Conservation (phyloP, 2,329 filamentous ascomycete genomes). For the Epichloe sp. region DNA sequence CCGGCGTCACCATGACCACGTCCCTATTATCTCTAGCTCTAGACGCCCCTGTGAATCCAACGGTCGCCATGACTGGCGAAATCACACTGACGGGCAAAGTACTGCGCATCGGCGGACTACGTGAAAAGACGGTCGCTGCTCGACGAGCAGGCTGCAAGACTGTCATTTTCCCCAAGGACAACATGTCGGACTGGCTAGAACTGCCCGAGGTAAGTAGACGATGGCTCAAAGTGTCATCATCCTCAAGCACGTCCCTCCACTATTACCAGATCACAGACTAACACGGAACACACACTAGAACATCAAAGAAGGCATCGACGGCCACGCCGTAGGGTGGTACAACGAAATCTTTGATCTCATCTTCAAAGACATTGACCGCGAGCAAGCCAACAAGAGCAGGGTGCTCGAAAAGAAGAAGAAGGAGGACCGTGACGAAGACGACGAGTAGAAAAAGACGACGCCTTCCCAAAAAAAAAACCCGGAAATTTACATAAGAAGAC, state of each 20-base stretch:
- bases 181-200: slow-evolving; percentile 94
- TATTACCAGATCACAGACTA: neutral
- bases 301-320: slow-evolving; percentile 92
- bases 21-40: slow-evolving; percentile 76
- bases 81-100: slow-evolving; percentile 96
- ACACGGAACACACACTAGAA: slow-evolving; percentile 48
- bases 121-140: slow-evolving; percentile 96
- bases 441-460: slow-evolving; percentile 16
- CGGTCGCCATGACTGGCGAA: slow-evolving; percentile 95
- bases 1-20: slow-evolving; percentile 97
- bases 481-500: neutral
- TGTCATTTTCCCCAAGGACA: slow-evolving; percentile 90
- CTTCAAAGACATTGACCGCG: slow-evolving; percentile 67
- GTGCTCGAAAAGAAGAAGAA: slow-evolving; percentile 39
- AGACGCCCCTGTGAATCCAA: slow-evolving; percentile 64
- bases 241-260: too few relatives aligned
- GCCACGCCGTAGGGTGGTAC: slow-evolving; percentile 87
- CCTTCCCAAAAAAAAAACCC: too few relatives aligned
- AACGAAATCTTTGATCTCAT: slow-evolving; percentile 82
- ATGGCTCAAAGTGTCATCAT: neutral
- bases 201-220: slow-evolving; percentile 69
- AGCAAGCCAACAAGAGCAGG: slow-evolving; percentile 64
- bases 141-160: slow-evolving; percentile 82
- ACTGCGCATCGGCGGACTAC: slow-evolving; percentile 78
- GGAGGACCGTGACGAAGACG: slow-evolving; percentile 24